Percentiles rank a stretch among this genome's conserved stretches.
These are phyloP conservation scores for Ustilago tritici DNA, from an alignment of 1,284 basidiomycete genomes.

Conservation along the genomic window DNA sequence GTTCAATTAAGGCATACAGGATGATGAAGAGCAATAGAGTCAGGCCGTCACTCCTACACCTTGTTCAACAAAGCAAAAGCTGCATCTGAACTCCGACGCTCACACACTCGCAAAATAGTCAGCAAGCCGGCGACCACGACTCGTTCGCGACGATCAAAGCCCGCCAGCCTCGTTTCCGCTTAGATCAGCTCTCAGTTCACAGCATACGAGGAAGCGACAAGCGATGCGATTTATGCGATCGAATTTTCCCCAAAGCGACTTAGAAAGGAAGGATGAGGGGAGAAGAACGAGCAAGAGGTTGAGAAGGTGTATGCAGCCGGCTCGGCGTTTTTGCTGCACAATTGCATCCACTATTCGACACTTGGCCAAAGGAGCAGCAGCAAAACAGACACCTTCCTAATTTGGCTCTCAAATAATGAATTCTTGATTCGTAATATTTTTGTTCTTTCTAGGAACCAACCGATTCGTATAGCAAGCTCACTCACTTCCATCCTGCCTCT, in stretches of 20 bases:
- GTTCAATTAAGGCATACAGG: too few species aligned
- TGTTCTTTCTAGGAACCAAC: neutral
- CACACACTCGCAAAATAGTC: neutral
- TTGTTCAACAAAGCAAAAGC: neutral
- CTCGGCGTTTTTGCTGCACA: constrained; percentile 26
- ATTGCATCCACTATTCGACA: constrained; percentile 16
- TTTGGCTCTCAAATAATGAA: neutral
- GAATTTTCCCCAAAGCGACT: neutral
- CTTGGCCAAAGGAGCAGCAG: neutral
- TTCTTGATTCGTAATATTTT: neutral
- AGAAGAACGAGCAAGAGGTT: neutral
- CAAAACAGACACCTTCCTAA: constrained; percentile 24
- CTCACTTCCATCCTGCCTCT: neutral
- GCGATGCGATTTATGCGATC: neutral
- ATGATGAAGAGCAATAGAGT: neutral
- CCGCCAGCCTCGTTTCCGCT: neutral
- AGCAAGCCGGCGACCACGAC: constrained; percentile 5
- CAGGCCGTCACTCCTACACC: neutral
- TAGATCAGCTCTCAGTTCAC: neutral
- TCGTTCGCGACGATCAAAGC: neutral
- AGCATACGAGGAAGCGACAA: neutral
- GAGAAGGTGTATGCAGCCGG: constrained; percentile 6
- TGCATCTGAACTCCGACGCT: constrained; percentile 12
- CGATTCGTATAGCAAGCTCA: neutral
- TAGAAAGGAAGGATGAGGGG: neutral